Evolutionary conservation across 2,329 filamentous ascomycete species (phyloP).

Genomic region (Neophaeococcomyces mojaviensis): DNA sequence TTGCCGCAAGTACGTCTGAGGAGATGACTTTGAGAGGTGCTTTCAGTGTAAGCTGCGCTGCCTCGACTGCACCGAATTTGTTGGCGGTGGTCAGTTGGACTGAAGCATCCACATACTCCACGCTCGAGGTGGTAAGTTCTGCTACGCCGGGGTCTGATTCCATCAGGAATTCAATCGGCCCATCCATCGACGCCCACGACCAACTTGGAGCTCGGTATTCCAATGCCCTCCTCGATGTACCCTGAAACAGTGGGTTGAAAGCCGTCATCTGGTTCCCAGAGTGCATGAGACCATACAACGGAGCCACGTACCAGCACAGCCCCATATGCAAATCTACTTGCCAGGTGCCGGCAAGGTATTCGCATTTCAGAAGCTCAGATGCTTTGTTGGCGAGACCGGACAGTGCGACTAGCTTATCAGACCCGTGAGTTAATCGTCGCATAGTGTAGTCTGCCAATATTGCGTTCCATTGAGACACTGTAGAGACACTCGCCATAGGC

Average conservation of each 20-base stretch:
- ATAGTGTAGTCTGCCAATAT: not conserved
- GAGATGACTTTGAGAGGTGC: not conserved
- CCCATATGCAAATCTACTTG: not conserved
- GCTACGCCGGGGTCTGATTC: not conserved
- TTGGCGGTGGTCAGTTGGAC: not conserved
- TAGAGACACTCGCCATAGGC: not conserved
- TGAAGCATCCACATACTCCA: not conserved
- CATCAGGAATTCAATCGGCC: not conserved
- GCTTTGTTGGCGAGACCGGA: not conserved
- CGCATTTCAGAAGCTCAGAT: not conserved
- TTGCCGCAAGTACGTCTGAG: not conserved
- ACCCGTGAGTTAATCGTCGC: not conserved
- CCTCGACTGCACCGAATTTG: not conserved
- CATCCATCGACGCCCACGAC: constrained; percentile 1
- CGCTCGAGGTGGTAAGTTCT: not conserved
- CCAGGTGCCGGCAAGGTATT: not conserved
- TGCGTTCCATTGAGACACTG: not conserved
- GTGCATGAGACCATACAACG: too few relatives aligned
- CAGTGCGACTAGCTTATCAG: not conserved
- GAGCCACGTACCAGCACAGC: not conserved
- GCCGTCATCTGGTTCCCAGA: too few relatives aligned
- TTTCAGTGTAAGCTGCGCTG: not conserved
- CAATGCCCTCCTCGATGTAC: not conserved
- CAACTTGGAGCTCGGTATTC: not conserved
- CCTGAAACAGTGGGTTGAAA: not conserved